Percentiles rank a stretch among this genome's conserved stretches.
Conservation (phyloP, 139 green algal genomes). For the Chlamydomonas incerta region DNA sequence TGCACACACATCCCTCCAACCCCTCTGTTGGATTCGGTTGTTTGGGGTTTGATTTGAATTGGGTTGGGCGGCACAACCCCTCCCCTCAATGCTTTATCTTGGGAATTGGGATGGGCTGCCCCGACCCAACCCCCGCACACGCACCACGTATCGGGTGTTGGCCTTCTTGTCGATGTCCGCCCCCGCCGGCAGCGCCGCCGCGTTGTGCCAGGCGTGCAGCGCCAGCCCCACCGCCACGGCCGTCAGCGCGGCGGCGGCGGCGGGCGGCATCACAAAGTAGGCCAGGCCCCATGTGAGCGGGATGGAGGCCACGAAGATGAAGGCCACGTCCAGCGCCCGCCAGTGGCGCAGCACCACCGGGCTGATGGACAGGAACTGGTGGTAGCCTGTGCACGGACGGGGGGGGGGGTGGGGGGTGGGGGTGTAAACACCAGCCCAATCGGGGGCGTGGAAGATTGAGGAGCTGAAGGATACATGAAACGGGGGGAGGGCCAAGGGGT, state of each 20-base stretch:
- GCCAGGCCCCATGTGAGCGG: slow-evolving; percentile 18
- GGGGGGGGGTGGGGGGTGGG: neutral
- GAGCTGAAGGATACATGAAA: too few relatives aligned
- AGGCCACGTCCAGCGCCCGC: slow-evolving; percentile 30
- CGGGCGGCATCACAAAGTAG: slow-evolving; percentile 21
- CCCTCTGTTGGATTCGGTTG: too few relatives aligned
- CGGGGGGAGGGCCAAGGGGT: too few relatives aligned
- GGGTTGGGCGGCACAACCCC: too few relatives aligned
- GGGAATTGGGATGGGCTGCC: too few relatives aligned
- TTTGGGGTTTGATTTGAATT: too few relatives aligned
- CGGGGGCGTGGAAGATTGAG: too few relatives aligned
- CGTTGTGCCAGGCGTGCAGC: slow-evolving; percentile 40
- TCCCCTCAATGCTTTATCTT: too few relatives aligned
- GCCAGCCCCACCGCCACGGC: neutral
- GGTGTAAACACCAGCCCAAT: too few relatives aligned
- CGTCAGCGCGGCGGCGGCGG: slow-evolving; percentile 2
- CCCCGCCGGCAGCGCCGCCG: slow-evolving; percentile 1
- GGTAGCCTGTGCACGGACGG: slow-evolving; percentile 1
- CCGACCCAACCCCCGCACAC: neutral
- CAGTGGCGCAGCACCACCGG: neutral
- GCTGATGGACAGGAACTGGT: slow-evolving; percentile 26
- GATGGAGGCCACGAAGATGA: slow-evolving; percentile 32
- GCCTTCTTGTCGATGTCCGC: slow-evolving; percentile 28
- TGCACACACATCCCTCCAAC: too few relatives aligned
- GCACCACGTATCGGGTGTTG: slow-evolving; percentile 38